A percentile compares a stretch with the other conserved stretches of the same genome.
These are phyloP conservation scores for Lumnitzera littorea DNA, from an alignment of 345 rosid genomes.

Conservation along the genomic window DNA sequence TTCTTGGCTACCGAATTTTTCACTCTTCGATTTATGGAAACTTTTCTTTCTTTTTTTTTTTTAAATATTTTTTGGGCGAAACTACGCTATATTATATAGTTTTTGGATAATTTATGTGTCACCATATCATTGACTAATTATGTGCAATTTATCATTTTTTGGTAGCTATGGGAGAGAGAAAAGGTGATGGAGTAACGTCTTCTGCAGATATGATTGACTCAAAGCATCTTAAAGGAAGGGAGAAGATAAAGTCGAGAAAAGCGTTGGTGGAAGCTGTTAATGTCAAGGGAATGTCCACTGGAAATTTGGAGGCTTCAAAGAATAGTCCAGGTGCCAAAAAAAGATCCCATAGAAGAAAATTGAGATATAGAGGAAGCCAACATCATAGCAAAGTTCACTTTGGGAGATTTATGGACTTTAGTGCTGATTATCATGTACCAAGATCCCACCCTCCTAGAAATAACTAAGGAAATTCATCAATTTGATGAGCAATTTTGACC, in stretches of 20 bases:
- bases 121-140: no score
- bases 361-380: constrained; percentile 1
- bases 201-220: constrained; percentile 1
- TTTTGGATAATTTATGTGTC: no score
- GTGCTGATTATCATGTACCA: constrained; percentile 45
- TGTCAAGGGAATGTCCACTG: background rate
- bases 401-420: constrained; percentile 37
- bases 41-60: no score
- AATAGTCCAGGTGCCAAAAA: constrained; percentile 9
- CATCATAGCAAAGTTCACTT: constrained; percentile 9
- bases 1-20: no score
- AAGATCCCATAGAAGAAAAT: constrained; percentile 11
- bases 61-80: no score
- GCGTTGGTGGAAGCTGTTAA: constrained; percentile 9
- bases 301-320: background rate
- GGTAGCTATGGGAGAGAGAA: constrained; percentile 5
- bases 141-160: no score
- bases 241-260: constrained; percentile 14
- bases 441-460: constrained; percentile 48
- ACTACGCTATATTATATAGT: no score
- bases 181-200: constrained; percentile 4
- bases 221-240: constrained; percentile 16
- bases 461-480: constrained; percentile 25
- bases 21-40: no score
- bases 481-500: constrained; percentile 3